Evolutionary conservation across 352 stramenopile genomes (phyloP).

Genomic region (Pythium sp.): DNA sequence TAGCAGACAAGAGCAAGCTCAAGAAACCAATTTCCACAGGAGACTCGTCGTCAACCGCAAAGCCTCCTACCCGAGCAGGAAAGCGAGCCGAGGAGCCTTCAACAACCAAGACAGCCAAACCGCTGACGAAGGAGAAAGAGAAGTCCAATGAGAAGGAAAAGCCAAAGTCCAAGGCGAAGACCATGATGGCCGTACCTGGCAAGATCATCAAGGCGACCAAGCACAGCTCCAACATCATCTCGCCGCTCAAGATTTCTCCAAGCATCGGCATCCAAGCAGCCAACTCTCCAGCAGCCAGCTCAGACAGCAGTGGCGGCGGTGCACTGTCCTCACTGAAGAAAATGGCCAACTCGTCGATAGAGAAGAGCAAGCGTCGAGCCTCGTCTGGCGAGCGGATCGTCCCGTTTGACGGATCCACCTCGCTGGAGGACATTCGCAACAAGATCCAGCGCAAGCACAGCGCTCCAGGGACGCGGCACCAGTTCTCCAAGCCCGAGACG

Average conservation of each 20-base stretch:
- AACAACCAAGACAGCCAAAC: conserved; percentile 8
- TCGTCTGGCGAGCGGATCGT: conserved; percentile 23
- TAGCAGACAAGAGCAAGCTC: conserved; percentile 14
- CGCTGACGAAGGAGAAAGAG: conserved; percentile 12
- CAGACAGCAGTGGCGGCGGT: background rate
- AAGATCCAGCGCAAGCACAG: conserved; percentile 56
- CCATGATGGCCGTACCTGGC: conserved; percentile 34
- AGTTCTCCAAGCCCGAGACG: conserved; percentile 10
- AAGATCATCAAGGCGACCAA: conserved; percentile 43
- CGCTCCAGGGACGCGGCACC: conserved; percentile 7
- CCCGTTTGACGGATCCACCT: conserved; percentile 44
- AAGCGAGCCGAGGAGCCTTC: conserved; percentile 16
- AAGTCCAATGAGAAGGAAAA: conserved; percentile 18
- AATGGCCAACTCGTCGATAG: conserved; percentile 24
- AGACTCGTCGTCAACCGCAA: conserved; percentile 1
- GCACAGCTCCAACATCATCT: conserved; percentile 16
- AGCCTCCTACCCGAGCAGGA: conserved; percentile 3
- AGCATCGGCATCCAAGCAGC: background rate
- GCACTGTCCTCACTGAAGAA: conserved; percentile 27
- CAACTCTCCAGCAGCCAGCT: background rate
- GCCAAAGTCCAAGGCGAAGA: conserved; percentile 25
- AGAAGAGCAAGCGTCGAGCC: conserved; percentile 29
- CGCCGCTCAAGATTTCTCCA: conserved; percentile 10
- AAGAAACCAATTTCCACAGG: conserved; percentile 13
- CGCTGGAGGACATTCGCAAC: conserved; percentile 56